These are phyloP conservation scores for Ogataea ganodermae DNA, from an alignment of 805 yeast species.

Conservation along the genomic window DNA sequence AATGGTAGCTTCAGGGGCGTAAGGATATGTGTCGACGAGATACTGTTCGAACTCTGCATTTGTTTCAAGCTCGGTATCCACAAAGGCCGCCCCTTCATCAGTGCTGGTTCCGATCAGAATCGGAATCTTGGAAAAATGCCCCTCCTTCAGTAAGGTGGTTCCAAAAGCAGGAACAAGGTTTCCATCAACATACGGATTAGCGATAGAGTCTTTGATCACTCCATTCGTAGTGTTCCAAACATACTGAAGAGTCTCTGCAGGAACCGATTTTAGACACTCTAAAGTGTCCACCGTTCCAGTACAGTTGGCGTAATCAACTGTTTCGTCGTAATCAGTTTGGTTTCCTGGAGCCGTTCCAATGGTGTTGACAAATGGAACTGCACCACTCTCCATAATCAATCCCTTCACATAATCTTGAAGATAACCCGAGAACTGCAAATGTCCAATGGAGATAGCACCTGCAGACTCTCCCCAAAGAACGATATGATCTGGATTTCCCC, in stretches of 20 bases:
- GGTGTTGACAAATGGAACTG: not conserved
- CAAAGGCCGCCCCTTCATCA: slow-evolving; percentile 2
- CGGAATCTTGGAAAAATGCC: not conserved
- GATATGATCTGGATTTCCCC: slow-evolving; percentile 2
- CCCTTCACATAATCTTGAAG: not conserved
- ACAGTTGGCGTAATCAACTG: not conserved
- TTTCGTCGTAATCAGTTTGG: not conserved
- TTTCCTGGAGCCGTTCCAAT: not conserved
- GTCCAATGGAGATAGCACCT: slow-evolving; percentile 2
- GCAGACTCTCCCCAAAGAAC: slow-evolving; percentile 8
- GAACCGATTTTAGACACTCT: slow-evolving; percentile 2
- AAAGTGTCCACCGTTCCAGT: slow-evolving; percentile 1
- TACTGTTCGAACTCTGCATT: not conserved
- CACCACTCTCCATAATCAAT: slow-evolving; percentile 4
- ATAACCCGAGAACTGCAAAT: not conserved
- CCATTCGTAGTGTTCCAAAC: slow-evolving; percentile 3
- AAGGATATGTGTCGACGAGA: not conserved
- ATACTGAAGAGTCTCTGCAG: not conserved
- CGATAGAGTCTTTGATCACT: not conserved
- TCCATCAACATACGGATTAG: slow-evolving; percentile 1
- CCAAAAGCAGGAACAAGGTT: slow-evolving; percentile 2
- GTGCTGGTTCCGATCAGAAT: slow-evolving; percentile 1
- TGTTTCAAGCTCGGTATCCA: not conserved
- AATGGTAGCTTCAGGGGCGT: not conserved
- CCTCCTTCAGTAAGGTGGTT: slow-evolving; percentile 1